phyloP scores from a whole-genome alignment of 2,329 filamentous ascomycete species.

The Pezizomycotina sp. region DNA sequence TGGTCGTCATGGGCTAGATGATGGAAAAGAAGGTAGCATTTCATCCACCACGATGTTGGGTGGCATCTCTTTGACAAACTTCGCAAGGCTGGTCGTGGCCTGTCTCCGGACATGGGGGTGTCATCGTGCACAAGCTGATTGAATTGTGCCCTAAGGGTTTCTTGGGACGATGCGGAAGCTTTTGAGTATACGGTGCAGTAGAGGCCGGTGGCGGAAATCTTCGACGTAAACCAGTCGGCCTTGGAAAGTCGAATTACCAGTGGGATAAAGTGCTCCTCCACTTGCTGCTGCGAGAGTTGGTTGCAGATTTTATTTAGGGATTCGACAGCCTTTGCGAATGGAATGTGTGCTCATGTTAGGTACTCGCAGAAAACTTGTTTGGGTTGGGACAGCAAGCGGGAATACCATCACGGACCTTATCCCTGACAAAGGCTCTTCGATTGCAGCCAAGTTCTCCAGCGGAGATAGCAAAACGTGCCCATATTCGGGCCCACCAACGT shows the following conservation, averaged over 20 bases:
- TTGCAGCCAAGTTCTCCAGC: constrained; percentile 91
- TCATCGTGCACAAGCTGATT: constrained; percentile 90
- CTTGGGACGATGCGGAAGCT: constrained; percentile 72
- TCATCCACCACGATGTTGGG: constrained; percentile 83
- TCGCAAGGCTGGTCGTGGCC: constrained; percentile 86
- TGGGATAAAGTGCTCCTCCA: constrained; percentile 94
- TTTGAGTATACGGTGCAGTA: constrained; percentile 89
- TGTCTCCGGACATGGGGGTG: constrained; percentile 96
- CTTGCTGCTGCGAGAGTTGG: constrained; percentile 75
- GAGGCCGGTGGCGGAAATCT: constrained; percentile 91
- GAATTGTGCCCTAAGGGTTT: constrained; percentile 82
- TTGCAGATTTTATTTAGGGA: constrained; percentile 98
- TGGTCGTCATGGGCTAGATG: constrained; percentile 93
- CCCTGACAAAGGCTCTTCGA: constrained; percentile 95
- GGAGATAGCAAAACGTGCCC: constrained; percentile 93
- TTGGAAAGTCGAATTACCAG: constrained; percentile 91
- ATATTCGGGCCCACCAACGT: constrained; percentile 84
- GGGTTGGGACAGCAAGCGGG: too few relatives aligned
- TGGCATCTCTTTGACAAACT: constrained; percentile 95
- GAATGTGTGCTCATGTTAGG: constrained; percentile 1
- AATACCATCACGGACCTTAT: constrained; percentile 74
- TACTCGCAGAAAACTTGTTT: constrained; percentile 7
- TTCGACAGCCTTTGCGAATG: constrained; percentile 61
- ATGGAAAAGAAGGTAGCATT: constrained; percentile 97
- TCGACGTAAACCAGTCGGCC: constrained; percentile 99